Evolutionary conservation across 2,329 filamentous ascomycete genomes (phyloP), one percentile per base, ranked within the genome.

Genomic region (Aspergillus sp.): DNA sequence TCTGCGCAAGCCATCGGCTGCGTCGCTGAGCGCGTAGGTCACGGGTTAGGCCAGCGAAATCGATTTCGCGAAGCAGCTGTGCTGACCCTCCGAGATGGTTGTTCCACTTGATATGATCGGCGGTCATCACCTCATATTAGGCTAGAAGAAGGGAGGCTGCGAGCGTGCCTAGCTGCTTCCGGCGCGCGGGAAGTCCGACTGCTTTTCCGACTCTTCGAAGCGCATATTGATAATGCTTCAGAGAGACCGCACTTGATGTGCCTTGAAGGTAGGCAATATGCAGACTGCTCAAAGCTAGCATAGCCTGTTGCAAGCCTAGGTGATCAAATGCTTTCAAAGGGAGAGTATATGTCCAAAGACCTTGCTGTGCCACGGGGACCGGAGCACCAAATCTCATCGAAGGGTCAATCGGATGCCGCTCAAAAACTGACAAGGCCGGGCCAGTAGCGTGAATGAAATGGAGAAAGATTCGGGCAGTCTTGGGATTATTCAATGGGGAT

Each of bases 71-170:
- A 28, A 98, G 84, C 31, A 98, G 83, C 65, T 93, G 90, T 46
- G 90, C 88, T 9, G 92, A 91, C 13, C 95, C 95, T 52, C 91
- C 87, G 43, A 98, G 82, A 77, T 98, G 95, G 64, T 91, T 94
- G 71, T 91, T 95, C 95, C 95, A 99, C 75, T 97, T 97, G 59
- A 90, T 88, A 70, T 98, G 94, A 68, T 99, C 94, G 23, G 93
- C 94, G 41, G 90, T 91, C 89, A 94, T 95, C 19, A 97, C 91
- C 75, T 98, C 95, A 71, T 96, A 98, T 74, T 93, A 98, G 0
- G 89, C 92, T 7, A 99, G 83, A 7, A 98, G 81, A 41, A 97
- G 81, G 0, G 92, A 93, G 2, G 93, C 93, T 7, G 93, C 94
- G n/a, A 98, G 81, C 0, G 93, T 97, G 1, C 91, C 88, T 8